Evolutionary conservation across 345 rosid species (phyloP).

Genomic region (Pistacia atlantica): DNA sequence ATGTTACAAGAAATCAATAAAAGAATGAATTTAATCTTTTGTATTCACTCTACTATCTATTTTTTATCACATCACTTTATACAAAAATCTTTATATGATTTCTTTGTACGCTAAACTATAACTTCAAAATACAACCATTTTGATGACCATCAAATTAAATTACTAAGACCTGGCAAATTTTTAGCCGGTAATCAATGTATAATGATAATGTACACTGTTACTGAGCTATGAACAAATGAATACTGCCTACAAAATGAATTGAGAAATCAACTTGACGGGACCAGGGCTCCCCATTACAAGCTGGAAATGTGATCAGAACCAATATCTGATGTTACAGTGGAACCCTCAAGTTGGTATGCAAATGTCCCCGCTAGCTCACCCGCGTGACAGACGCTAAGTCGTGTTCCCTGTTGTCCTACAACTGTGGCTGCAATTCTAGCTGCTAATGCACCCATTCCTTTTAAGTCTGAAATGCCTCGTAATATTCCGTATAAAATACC

Average conservation of each 20-base stretch:
- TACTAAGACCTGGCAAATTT: neutral
- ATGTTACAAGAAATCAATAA: too few species aligned
- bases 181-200: neutral
- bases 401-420: conserved; percentile 91
- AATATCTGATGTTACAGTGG: conserved; percentile 51
- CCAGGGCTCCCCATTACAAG: conserved; percentile 36
- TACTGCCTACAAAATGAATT: conserved; percentile 19
- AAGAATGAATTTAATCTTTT: too few species aligned
- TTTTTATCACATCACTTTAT: too few species aligned
- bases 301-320: conserved; percentile 69
- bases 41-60: too few species aligned
- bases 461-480: conserved; percentile 72
- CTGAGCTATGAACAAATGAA: neutral
- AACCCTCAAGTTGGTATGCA: conserved; percentile 41
- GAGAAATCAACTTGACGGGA: conserved; percentile 8
- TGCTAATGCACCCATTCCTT: conserved; percentile 82
- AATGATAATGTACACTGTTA: conserved; percentile 8
- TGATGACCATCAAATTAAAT: neutral
- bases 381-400: conserved; percentile 79
- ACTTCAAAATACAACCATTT: neutral
- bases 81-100: too few species aligned
- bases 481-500: conserved; percentile 83
- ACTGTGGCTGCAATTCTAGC: conserved; percentile 88
- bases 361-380: conserved; percentile 64
- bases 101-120: too few species aligned